Base-by-base conservation (phyloP, 2,329 filamentous ascomycete species). In the Ilyonectria sp. region DNA sequence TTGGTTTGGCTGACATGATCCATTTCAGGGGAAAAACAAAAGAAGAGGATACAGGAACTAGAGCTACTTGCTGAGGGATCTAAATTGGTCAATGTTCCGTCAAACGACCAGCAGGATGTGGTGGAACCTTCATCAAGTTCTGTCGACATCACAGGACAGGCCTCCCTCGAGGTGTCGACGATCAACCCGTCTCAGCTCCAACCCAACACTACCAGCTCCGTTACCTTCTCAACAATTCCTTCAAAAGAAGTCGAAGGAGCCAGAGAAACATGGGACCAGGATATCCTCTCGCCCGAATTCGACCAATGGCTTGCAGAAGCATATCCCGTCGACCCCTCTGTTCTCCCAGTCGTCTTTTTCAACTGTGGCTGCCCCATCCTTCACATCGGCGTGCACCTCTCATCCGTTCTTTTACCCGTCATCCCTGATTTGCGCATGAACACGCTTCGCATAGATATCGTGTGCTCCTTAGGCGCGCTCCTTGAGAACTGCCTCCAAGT, bases 1-100 rank as follows among this genome's bases (percentile, higher is more conserved):
- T 10, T 7, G 53, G 29, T 13, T 55, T 66, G 66, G 74, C 72
- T 76, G 72, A 76, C 69, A 71, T 72, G 67, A 74, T 67, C 66
- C 70, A 66, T 69, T 69, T 35, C 65, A 77, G 75, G 75, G 56
- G 75, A 77, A 37, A 77, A 77, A 53, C 75, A 77, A 43, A 73
- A 71, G 63, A 73, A 72, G 53, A 65, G 72, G 11, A 71, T 77
- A 46, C 60, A 75, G 44, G 74, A 76, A 35, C 66, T 77, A n/a
- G 75, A 77, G 54, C 69, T 65, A 15, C 70, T 62, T n/a, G 74
- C 73, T 54, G 72, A 57, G 21, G 60, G 43, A 43, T n/a, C 56
- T 11, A 46, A n/a, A 13, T n/a, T 23, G n/a, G 56, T 19, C 21
- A 17, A 9, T 19, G 4, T 49, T 21, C 19, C 46, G 1, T 17